Base-by-base conservation (phyloP, 805 yeast genomes). In the Wickerhamiella qilinensis region DNA sequence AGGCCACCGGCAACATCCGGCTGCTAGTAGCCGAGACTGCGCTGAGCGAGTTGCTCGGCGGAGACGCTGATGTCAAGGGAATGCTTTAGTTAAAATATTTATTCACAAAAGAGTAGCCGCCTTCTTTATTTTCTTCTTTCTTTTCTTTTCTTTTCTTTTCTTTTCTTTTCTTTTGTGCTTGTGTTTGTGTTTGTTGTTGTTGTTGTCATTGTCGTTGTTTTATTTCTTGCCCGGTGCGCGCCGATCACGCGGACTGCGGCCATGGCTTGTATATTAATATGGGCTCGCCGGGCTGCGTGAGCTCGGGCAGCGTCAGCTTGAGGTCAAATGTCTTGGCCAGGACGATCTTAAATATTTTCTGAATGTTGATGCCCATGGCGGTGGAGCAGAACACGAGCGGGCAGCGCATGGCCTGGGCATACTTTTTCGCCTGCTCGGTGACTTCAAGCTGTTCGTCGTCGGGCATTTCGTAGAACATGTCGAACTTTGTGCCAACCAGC, bases 401-500 rank as follows among this genome's bases (percentile, higher is more conserved):
- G 8, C 94, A 80, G 50, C 75, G 77, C 94, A 88, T 85, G 21
- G 91, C 93, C 49, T 65, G 69, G 12, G 96, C 94, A 55, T 79
- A 86, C 53, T 75, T 72, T 58, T 78, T 73, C 14, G 94, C 86
- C 54, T 77, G 83, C 43, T 69, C 72, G 4, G 94, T 82, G 37
- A 88, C 71, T 51, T 82, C 91, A 39, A 73, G 70, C 54, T 88
- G 96, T 50, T 86, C 93, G 40, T 73, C 78, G 28, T 69, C 72
- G 35, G 86, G 72, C 56, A 83, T 60, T 46, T 80, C 85, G 21
- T 82, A 75, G 56, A 88, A 86, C 45, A 75, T 62, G 55, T 88
- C 98, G 58, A 81, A 88, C 55, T 88, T 88, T 1, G 98, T 88
- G 3, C 98, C 98, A 2, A 88, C 79, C 34, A 88, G 64, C 42